A percentile compares a stretch with the other conserved stretches of the same genome.
Conservation (phyloP, 2,329 filamentous ascomycete species). For the Talaromyces sp. region DNA sequence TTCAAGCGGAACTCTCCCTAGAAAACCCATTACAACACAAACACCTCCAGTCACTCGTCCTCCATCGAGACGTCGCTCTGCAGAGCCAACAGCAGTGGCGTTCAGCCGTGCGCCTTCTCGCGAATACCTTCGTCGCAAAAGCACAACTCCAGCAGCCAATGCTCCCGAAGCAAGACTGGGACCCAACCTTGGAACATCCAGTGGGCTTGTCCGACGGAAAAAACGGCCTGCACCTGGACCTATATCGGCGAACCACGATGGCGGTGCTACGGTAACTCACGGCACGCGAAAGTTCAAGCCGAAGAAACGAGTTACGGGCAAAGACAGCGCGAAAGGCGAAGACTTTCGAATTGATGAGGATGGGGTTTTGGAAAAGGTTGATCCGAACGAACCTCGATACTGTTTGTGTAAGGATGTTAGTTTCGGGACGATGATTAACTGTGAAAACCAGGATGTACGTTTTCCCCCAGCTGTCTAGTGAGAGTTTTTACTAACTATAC, state of each 20-base stretch:
- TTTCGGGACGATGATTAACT: constrained; percentile 61
- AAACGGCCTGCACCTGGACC: constrained; percentile 57
- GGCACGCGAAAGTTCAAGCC: constrained; percentile 54
- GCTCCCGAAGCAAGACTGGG: constrained; percentile 37
- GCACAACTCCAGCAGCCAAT: constrained; percentile 33
- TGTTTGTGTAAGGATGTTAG: constrained; percentile 60
- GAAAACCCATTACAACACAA: constrained; percentile 17
- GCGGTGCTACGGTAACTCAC: constrained; percentile 56
- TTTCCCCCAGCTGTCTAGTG: not conserved
- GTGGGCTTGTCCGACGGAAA: constrained; percentile 38
- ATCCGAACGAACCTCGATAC: constrained; percentile 58
- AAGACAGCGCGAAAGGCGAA: constrained; percentile 23
- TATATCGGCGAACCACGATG: constrained; percentile 52
- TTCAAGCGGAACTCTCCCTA: constrained; percentile 11
- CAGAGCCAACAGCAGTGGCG: constrained; percentile 23
- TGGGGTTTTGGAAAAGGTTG: constrained; percentile 46
- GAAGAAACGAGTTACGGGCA: constrained; percentile 31
- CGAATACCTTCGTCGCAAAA: constrained; percentile 35
- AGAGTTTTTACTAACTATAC: constrained; percentile 12
- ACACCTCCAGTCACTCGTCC: constrained; percentile 26
- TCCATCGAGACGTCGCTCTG: constrained; percentile 27
- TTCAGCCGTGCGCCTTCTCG: constrained; percentile 13
- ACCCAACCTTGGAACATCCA: constrained; percentile 21
- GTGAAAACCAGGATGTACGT: constrained; percentile 54
- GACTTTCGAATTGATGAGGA: constrained; percentile 43